Base-by-base conservation (phyloP, 148 eudicot genomes). In the Euryodendron excelsum region DNA sequence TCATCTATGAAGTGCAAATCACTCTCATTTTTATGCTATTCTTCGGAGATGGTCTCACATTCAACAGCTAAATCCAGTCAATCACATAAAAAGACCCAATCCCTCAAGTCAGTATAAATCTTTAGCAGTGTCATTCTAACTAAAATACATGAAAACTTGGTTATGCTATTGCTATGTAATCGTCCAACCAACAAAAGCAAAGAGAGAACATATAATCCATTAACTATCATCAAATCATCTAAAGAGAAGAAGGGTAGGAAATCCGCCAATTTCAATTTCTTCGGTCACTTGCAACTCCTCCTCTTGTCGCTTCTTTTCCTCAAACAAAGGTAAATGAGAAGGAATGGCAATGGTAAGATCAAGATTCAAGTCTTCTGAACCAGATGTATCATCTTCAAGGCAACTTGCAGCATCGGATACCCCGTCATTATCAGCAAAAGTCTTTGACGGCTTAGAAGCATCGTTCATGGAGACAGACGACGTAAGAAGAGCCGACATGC, bases 261-360 rank as follows among this genome's bases (percentile, higher is more conserved):
- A 20, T 44, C 17, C 25, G 25, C 20, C 62, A 21, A 5, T 72
- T 53, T 53, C 75, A 27, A 9, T 50, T 20, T 31, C 75, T 18
- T 30, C 18, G 2, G 5, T 8, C 14, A 1, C 75, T 4, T 72
- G 36, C 52, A 53, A 72, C 62, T 53, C 75, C 28, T 72, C 12
- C 6, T 44, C 75, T 53, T 34, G 15, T 23, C 27, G 7, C 41
- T 53, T 34, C 44, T 53, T 33, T n/a, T 53, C 75, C 61, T 44
- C 75, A 12, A 30, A 31, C 75, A 52, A 31, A 4, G 75, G 62
- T 17, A 53, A 44, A 25, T 68, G 34, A 25, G 71, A 65, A 27
- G 88, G 86, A 64, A 72, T 34, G 15, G 82, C 78, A 59, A 83
- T 79, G 17, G 82, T 81, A 23, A 86, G 89, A 13, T 83, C 84